These are phyloP conservation scores for Penicillium argentinense DNA, from an alignment of 495 filamentous ascomycete species.

Conservation along the genomic window DNA sequence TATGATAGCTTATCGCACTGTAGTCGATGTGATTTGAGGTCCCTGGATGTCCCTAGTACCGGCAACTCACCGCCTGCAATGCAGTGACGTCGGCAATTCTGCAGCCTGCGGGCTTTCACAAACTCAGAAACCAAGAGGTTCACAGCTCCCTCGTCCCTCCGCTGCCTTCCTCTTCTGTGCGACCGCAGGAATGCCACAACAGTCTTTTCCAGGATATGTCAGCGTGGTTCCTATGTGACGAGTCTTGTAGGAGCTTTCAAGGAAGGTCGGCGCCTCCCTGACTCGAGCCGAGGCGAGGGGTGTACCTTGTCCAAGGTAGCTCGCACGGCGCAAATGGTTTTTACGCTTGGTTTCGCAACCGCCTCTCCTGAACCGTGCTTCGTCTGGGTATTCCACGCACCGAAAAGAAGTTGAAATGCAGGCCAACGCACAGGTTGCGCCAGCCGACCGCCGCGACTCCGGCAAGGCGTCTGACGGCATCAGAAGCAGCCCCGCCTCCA, in stretches of 20 bases:
- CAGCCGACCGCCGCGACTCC: slow-evolving; percentile 22
- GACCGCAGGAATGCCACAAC: slow-evolving; percentile 7
- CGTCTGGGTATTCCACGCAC: not conserved
- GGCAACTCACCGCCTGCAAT: slow-evolving; percentile 16
- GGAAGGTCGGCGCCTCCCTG: slow-evolving; percentile 28
- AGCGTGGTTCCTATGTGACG: slow-evolving; percentile 21
- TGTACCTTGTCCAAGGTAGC: not conserved
- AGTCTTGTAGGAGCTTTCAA: slow-evolving; percentile 24
- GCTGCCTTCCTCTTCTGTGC: not conserved
- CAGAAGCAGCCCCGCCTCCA: slow-evolving; percentile 26
- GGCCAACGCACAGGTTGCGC: slow-evolving; percentile 20
- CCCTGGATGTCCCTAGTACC: too few species aligned
- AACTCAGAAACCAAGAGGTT: not conserved
- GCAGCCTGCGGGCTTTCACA: slow-evolving; percentile 4
- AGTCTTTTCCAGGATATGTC: slow-evolving; percentile 24
- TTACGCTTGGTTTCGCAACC: slow-evolving; percentile 8
- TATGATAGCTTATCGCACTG: too few species aligned
- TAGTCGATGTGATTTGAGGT: too few species aligned
- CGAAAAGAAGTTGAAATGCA: slow-evolving; percentile 21
- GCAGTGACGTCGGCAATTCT: slow-evolving; percentile 27
- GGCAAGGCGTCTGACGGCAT: slow-evolving; percentile 21
- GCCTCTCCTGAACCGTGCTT: slow-evolving; percentile 7
- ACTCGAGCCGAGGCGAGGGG: slow-evolving; percentile 19
- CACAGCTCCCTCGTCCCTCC: not conserved
- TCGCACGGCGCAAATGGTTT: slow-evolving; percentile 9